Evolutionary conservation across 2,329 filamentous ascomycete genomes (phyloP).

Genomic region (Sporothrix variecibatus): DNA sequence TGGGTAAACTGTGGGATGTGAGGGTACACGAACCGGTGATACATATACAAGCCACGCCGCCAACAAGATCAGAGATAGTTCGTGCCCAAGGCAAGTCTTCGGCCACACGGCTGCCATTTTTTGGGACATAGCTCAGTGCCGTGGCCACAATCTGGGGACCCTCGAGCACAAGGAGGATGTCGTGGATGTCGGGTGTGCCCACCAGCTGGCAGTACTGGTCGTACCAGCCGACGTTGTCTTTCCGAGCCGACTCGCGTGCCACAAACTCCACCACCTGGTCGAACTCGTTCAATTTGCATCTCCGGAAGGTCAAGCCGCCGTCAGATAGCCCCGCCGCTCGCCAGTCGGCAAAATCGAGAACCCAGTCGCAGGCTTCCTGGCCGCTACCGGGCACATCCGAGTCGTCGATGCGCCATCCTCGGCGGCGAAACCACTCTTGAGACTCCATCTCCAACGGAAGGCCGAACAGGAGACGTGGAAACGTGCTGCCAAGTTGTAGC

Average conservation of each 20-base stretch:
- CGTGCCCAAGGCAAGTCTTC: constrained; percentile 59
- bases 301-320: constrained; percentile 47
- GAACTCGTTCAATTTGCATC: constrained; percentile 50
- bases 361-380: constrained; percentile 55
- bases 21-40: constrained; percentile 51
- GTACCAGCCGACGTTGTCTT: constrained; percentile 58
- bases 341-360: constrained; percentile 55
- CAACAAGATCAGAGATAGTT: constrained; percentile 52
- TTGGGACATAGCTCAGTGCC: constrained; percentile 56
- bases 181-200: constrained; percentile 50
- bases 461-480: constrained; percentile 60
- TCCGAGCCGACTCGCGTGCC: constrained; percentile 48
- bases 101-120: constrained; percentile 48
- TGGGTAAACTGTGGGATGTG: background rate
- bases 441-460: constrained; percentile 47
- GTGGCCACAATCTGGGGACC: constrained; percentile 52
- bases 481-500: constrained; percentile 59
- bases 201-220: constrained; percentile 59
- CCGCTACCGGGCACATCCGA: constrained; percentile 48
- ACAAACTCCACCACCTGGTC: constrained; percentile 52
- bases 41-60: constrained; percentile 63
- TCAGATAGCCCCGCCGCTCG: constrained; percentile 44
- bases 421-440: constrained; percentile 55
- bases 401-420: constrained; percentile 55
- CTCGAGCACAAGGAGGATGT: constrained; percentile 57